Evolutionary conservation across 2,329 filamentous ascomycete species (phyloP).

Genomic region (Helotiales sp.): DNA sequence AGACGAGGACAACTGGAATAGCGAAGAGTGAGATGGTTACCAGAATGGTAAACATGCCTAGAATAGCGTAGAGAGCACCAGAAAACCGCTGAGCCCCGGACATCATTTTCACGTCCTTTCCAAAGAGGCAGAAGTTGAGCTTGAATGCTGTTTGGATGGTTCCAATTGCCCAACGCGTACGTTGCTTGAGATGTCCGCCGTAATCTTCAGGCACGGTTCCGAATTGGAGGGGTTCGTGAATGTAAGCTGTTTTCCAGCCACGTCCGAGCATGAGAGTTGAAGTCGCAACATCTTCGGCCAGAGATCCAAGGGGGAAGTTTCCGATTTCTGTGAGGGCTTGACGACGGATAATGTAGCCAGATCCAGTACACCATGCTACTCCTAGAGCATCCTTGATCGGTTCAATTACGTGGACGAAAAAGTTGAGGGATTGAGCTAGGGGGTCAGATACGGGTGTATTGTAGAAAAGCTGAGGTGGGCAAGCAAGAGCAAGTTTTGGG

Average conservation of each 20-base stretch:
- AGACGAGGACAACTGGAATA: conserved; percentile 62
- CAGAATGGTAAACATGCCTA: conserved; percentile 61
- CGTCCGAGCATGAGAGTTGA: conserved; percentile 62
- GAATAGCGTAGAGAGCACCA: conserved; percentile 60
- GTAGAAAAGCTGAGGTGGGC: conserved; percentile 66
- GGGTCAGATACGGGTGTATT: conserved; percentile 64
- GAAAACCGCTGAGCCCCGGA: conserved; percentile 61
- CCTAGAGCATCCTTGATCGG: conserved; percentile 51
- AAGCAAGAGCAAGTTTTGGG: conserved; percentile 61
- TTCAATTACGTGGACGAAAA: conserved; percentile 61
- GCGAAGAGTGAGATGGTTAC: conserved; percentile 60
- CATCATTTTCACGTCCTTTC: conserved; percentile 58
- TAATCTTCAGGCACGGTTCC: conserved; percentile 64
- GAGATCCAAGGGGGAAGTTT: conserved; percentile 63
- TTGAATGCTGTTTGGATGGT: conserved; percentile 64
- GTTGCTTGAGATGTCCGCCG: conserved; percentile 60
- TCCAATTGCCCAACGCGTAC: conserved; percentile 61
- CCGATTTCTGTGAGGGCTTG: conserved; percentile 64
- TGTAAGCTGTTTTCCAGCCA: conserved; percentile 66
- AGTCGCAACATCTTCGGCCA: conserved; percentile 65
- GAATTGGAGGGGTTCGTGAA: conserved; percentile 64
- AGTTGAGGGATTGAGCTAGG: conserved; percentile 59
- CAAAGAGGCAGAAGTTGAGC: conserved; percentile 63
- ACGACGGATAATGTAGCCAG: conserved; percentile 64
- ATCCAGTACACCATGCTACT: conserved; percentile 69